Evolutionary conservation across 768 basidiomycete genomes (phyloP), one percentile per base, ranked within the genome.

Genomic region (Termitomyces sp.): DNA sequence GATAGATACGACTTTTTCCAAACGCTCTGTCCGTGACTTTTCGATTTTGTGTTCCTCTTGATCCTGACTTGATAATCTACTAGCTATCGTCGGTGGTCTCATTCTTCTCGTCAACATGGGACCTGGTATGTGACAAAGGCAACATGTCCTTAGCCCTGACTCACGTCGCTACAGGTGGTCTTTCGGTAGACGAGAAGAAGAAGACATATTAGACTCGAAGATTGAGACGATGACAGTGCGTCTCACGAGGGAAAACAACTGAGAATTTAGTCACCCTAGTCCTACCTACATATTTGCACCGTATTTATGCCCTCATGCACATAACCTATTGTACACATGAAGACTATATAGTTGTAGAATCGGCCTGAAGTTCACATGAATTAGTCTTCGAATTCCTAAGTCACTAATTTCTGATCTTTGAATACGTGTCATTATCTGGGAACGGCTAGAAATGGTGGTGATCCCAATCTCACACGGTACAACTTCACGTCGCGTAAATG

Each of bases 111-210:
- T 98, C 61, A 98, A 98, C 78, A 94, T 98, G 81, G 97, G 97
- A 66, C 94, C 97, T 51, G 96, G 88, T 88, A 70, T 48, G 79
- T 75, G 14, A 11, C 23, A 7, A 45, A 45, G 30, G n/a, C 19
- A 11, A 10, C 9, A 17, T 19, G 55, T 56, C 5, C 52, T 35
- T 39, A 10, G 0, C 50, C 25, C 47, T 58, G 64, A 46, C 43
- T 54, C 28, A 50, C n/a, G 57, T 59, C 19, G 43, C 56, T 42
- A 1, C 50, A 89, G 89, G 97, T 58, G 96, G 95, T 61, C 80
- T 98, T 59, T 98, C 95, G 3, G 91, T 98, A 59, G 97, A 98
- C 73, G 95, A 98, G 80, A 98, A 98, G 82, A 99, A 99, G 81
- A 98, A 98, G 82, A 93, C 86, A 21, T 94, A 82, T 64, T 93